These are phyloP conservation scores for Rosellinia necatrix DNA, from an alignment of 2,329 filamentous ascomycete species.

Conservation along the genomic window DNA sequence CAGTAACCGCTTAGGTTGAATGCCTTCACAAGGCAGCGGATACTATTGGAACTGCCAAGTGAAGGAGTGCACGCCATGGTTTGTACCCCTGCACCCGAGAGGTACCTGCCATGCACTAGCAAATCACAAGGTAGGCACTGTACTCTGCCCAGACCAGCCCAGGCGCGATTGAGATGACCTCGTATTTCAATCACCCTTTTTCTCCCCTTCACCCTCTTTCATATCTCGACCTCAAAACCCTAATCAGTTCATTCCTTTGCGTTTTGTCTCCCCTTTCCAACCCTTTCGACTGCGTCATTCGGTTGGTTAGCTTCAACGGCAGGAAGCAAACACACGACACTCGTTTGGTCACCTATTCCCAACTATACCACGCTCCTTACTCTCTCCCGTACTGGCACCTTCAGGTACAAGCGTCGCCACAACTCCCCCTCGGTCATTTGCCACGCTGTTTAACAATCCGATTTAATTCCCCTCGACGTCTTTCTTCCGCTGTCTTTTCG, in stretches of 20 bases:
- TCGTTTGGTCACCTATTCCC: slow-evolving; percentile 29
- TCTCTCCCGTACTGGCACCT: background rate
- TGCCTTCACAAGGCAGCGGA: slow-evolving; percentile 9
- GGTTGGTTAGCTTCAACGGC: slow-evolving; percentile 27
- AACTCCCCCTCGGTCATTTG: slow-evolving; percentile 22
- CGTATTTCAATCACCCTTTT: slow-evolving; percentile 30
- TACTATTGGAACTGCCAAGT: slow-evolving; percentile 14
- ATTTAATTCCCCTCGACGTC: background rate
- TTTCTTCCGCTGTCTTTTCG: slow-evolving; percentile 10
- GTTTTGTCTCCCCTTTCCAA: slow-evolving; percentile 21
- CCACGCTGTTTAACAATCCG: slow-evolving; percentile 14
- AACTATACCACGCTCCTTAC: slow-evolving; percentile 37
- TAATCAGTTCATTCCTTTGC: slow-evolving; percentile 6
- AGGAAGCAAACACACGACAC: slow-evolving; percentile 26
- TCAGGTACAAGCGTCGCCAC: slow-evolving; percentile 9
- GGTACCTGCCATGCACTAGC: background rate
- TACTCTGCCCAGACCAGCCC: slow-evolving; percentile 2
- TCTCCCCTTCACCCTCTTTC: slow-evolving; percentile 21
- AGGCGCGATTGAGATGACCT: slow-evolving; percentile 25
- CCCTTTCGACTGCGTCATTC: slow-evolving; percentile 21
- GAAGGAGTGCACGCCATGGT: background rate
- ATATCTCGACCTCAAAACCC: slow-evolving; percentile 13
- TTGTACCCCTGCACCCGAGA: background rate
- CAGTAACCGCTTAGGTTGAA: no score
- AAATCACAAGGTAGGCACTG: background rate